Base-by-base conservation (phyloP, 345 rosid species). In the Heritiera littoralis region DNA sequence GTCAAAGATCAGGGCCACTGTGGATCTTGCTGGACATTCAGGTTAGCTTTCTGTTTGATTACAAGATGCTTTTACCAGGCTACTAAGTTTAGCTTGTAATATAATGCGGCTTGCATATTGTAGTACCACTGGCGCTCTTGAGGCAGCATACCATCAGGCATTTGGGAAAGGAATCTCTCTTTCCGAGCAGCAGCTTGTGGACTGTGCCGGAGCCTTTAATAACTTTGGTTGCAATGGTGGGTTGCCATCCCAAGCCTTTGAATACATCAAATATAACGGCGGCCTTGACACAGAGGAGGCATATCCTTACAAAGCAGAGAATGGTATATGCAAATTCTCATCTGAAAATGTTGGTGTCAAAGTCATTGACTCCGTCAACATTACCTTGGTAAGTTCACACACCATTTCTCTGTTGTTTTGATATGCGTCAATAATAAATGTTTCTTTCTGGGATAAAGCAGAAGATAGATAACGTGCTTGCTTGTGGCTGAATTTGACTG, bases 21-120 rank as follows among this genome's bases (percentile, higher is more conserved):
- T 81, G 99, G 99, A 78, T 94, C 98, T 83, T 96, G 99, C 92
- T 96, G 99, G 99, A 94, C 99, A 56, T 96, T 96, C 94, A 95
- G 99, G 99, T 95, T 77, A 49, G 55, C 45, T 79, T 17, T 17
- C 8, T 69, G 40, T 55, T 61, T 20, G 9, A 60, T 72, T 48
- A 54, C 7, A 6, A 58, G 2, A 43, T 52, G 30, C 12, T 2
- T 66, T 65, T 30, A 35, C 40, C 18, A 30, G 30, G 60, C 7
- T 41, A 17, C 28, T 74, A 11, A 74, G 18, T 6, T 15, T 18
- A 75, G 32, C 58, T 48, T 66, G n/a, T 58, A 9, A 41, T 35
- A 35, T 40, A 54, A 58, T 63, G 64, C 56, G 5, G 5, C 54
- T 80, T 70, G 41, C 54, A 18, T 13, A 6, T 74, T 84, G 75